Evolutionary conservation across 352 stramenopile genomes (phyloP), one percentile per base, ranked within the genome.

Genomic region (Pelagophyceae sp.): DNA sequence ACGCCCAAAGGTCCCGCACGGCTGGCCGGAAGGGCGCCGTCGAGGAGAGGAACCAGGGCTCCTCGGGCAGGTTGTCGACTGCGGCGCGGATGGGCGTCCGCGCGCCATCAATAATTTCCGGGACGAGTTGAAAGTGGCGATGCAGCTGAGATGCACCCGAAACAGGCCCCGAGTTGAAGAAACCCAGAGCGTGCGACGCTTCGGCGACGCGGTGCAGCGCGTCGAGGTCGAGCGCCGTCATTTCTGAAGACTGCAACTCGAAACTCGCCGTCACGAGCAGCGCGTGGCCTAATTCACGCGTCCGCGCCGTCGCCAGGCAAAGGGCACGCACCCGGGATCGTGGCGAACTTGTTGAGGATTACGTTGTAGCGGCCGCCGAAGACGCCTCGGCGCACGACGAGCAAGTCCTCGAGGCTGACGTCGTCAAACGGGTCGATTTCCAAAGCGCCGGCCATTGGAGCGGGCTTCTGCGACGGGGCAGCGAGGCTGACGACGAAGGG

Each of bases 291-390:
- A n/a, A n/a, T n/a, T n/a, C n/a, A n/a, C n/a, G n/a, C n/a, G n/a
- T n/a, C n/a, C n/a, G n/a, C n/a, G n/a, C n/a, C n/a, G n/a, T n/a
- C n/a, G n/a, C n/a, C n/a, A n/a, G n/a, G n/a, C n/a, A n/a, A n/a
- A n/a, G n/a, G n/a, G n/a, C n/a, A n/a, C n/a, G n/a, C n/a, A n/a
- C n/a, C 33, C 38, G 11, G 35, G 3, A 74, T 15, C 11, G 37
- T 37, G 35, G 67, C 35, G 38, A 74, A 74, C 67, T 74, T 74
- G 67, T 74, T 74, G 15, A 74, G 67, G 35, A 74, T 11, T 2
- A 74, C 11, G 5, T 33, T 31, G 67, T 60, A 74, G 35, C 45
- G 45, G 11, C n/a, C 67, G 33, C 38, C 67, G 67, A 74, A 74
- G 27, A 74, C 23, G 5, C 2, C 15, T n/a, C 31, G 15, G 17